Conservation (phyloP, 2,329 filamentous ascomycete species). For the Purpureocillium lavendulum region DNA sequence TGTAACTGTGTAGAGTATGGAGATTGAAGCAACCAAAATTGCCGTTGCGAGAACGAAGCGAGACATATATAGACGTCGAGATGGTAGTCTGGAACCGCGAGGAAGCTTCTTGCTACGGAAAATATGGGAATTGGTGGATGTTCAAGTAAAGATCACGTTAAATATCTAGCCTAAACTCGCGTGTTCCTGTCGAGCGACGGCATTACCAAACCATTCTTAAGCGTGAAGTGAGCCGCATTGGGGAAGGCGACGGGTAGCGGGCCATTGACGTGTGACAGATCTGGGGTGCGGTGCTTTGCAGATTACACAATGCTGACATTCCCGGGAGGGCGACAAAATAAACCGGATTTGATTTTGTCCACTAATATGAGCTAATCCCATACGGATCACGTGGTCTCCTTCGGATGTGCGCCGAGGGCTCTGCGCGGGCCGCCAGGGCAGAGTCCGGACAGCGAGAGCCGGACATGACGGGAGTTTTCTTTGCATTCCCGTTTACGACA, state of each 20-base stretch:
- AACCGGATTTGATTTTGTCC: no score
- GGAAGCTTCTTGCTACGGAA: conserved; percentile 14
- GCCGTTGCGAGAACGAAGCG: conserved; percentile 22
- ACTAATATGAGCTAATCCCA: no score
- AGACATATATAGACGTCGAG: conserved; percentile 27
- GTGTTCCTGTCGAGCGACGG: neutral
- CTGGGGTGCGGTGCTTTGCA: no score
- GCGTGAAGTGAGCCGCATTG: conserved; percentile 2
- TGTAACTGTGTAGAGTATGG: conserved; percentile 24
- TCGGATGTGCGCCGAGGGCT: no score
- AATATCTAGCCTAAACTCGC: no score
- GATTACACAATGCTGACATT: conserved; percentile 5
- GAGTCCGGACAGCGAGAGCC: no score
- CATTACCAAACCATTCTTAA: conserved; percentile 7
- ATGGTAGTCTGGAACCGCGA: conserved; percentile 9
- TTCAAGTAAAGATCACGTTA: conserved; percentile 2
- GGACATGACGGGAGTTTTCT: no score
- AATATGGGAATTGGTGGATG: conserved; percentile 11
- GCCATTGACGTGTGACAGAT: no score
- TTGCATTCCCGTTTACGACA: no score
- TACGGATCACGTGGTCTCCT: no score
- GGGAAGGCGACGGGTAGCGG: neutral
- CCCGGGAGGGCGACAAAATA: no score
- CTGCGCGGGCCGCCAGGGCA: no score
- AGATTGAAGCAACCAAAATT: conserved; percentile 27